These are phyloP conservation scores for Excoecaria agallocha DNA, from an alignment of 345 rosid genomes.

Conservation along the genomic window DNA sequence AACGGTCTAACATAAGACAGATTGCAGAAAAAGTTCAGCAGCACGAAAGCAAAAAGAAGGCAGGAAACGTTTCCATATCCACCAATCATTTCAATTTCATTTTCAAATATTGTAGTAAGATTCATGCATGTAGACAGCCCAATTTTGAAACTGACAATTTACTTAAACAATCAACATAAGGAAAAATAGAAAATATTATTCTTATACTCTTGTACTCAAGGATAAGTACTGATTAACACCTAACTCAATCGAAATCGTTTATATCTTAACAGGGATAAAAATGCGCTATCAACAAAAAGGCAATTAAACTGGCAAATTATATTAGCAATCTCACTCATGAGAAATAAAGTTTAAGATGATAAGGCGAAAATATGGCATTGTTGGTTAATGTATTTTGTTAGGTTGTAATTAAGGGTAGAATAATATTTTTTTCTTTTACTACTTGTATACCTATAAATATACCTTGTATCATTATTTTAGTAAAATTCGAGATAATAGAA, in stretches of 20 bases:
- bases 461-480: no score
- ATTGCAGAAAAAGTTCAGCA: not conserved
- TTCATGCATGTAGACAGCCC: not conserved
- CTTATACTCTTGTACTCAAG: not conserved
- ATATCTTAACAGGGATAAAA: not conserved
- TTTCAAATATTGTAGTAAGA: not conserved
- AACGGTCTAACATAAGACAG: not conserved
- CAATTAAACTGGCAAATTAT: not conserved
- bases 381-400: no score
- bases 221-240: not conserved
- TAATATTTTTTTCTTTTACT: no score
- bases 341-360: not conserved
- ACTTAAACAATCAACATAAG: not conserved
- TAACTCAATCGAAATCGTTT: not conserved
- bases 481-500: no score
- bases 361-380: not conserved
- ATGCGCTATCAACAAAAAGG: not conserved
- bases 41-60: not conserved
- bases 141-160: not conserved
- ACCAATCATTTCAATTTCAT: not conserved
- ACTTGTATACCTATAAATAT: no score
- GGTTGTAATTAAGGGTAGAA: no score
- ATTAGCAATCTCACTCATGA: not conserved
- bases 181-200: not conserved
- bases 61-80: not conserved